A percentile compares a stretch with the other conserved stretches of the same genome.
These are phyloP conservation scores for Hydrangea macrophylla DNA, from an alignment of 148 eudicot genomes.

Conservation along the genomic window DNA sequence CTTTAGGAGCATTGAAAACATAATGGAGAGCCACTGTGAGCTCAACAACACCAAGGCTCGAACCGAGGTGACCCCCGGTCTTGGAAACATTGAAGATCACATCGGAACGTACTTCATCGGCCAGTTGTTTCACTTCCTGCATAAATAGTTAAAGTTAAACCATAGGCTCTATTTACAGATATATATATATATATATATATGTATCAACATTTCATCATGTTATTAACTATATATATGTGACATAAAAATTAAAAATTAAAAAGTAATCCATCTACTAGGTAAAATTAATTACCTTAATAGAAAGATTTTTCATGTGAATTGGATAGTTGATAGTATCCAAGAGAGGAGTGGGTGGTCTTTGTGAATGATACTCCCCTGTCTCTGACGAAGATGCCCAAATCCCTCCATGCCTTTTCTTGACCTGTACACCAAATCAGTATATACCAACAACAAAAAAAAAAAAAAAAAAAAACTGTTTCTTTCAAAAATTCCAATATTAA, in stretches of 20 bases:
- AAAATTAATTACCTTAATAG: slow-evolving; percentile 52
- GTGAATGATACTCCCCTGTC: slow-evolving; percentile 75
- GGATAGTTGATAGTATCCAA: slow-evolving; percentile 95
- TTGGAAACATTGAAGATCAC: slow-evolving; percentile 89
- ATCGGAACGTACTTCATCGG: slow-evolving; percentile 86
- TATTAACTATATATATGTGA: background rate
- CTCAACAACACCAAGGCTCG: slow-evolving; percentile 98
- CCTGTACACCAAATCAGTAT: slow-evolving; percentile 31
- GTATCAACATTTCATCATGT: background rate
- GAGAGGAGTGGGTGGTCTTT: slow-evolving; percentile 90
- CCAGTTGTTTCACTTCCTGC: slow-evolving; percentile 89
- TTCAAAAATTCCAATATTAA: background rate
- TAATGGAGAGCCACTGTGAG: slow-evolving; percentile 97
- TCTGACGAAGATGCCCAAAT: slow-evolving; percentile 68
- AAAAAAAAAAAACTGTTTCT: slow-evolving; percentile 2
- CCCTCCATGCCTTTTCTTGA: slow-evolving; percentile 51
- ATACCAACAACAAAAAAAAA: slow-evolving; percentile 3
- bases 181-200: too few species aligned
- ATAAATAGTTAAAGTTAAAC: slow-evolving; percentile 10
- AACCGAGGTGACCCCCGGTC: slow-evolving; percentile 97
- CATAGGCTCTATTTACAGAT: background rate
- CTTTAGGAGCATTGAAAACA: slow-evolving; percentile 87
- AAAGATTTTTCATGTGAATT: slow-evolving; percentile 93
- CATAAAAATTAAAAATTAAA: background rate
- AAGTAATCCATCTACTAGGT: background rate